A percentile compares a stretch with the other conserved stretches of the same genome.
Evolutionary conservation across 768 basidiomycete species (phyloP).

Genomic region (Suillus tomentosus): DNA sequence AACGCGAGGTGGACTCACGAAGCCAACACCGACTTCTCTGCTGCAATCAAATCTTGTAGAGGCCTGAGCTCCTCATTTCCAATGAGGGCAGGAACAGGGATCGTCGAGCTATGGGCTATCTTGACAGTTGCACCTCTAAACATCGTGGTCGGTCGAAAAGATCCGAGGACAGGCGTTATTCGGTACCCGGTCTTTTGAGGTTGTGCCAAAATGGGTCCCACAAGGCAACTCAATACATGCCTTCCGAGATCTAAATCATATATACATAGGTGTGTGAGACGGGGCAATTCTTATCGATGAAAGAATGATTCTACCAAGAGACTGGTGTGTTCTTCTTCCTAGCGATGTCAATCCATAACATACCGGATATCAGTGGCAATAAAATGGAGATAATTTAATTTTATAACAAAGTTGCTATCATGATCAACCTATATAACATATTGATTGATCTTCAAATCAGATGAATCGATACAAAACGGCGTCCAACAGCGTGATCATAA

Average conservation of each 20-base stretch:
- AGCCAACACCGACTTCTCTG: constrained; percentile 80
- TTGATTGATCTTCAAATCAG: background rate
- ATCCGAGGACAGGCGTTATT: background rate
- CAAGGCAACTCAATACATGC: too few species aligned
- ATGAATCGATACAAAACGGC: background rate
- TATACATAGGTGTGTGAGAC: background rate
- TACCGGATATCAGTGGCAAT: too few species aligned
- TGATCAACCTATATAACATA: background rate
- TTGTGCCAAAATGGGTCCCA: background rate
- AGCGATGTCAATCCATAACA: background rate
- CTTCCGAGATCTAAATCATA: too few species aligned
- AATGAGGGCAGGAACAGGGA: constrained; percentile 55
- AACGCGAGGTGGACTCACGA: constrained; percentile 50
- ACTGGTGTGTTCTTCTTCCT: background rate
- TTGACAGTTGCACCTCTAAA: constrained; percentile 78
- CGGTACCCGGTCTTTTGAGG: background rate
- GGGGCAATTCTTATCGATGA: background rate
- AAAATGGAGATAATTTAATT: too few species aligned
- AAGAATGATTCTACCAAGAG: background rate
- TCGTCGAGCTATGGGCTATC: constrained; percentile 86
- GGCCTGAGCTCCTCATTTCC: constrained; percentile 79
- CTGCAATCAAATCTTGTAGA: constrained; percentile 85
- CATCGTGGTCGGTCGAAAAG: constrained; percentile 43
- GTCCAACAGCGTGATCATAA: background rate
- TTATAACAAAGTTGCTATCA: background rate